Conservation (phyloP, 306 rosid genomes). For the Herpetospermum pedunculosum region DNA sequence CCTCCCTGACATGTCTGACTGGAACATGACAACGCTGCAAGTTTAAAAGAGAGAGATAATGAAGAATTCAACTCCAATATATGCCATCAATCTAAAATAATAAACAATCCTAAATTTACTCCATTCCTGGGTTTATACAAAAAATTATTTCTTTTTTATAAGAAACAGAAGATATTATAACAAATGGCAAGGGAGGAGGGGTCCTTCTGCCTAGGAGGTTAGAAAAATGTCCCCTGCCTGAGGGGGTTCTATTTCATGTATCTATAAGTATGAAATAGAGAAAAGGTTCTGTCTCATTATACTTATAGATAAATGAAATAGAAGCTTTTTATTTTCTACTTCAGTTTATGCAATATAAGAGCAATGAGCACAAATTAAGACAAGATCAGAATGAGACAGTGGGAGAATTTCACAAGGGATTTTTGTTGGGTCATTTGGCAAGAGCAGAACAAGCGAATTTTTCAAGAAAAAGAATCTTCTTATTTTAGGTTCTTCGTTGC, state of each 20-base stretch:
- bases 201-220: background rate
- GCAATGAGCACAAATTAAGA: background rate
- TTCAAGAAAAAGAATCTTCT: too few species aligned
- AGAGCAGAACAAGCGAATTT: too few species aligned
- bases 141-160: background rate
- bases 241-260: background rate
- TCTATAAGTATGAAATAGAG: background rate
- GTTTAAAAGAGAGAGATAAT: conserved; percentile 20
- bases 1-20: conserved; percentile 93
- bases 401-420: too few species aligned
- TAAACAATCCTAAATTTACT: background rate
- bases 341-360: background rate
- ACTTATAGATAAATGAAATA: background rate
- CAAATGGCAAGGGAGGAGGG: background rate
- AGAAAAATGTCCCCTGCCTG: background rate
- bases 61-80: conserved; percentile 11
- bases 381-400: background rate
- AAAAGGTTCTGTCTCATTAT: background rate
- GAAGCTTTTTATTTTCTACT: background rate
- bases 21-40: conserved; percentile 75
- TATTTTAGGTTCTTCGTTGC: too few species aligned
- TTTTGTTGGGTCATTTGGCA: too few species aligned
- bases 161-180: background rate
- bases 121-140: background rate
- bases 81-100: conserved; percentile 4